Evolutionary conservation across 257 asterid genomes (phyloP).

Genomic region (Verbascum thapsus): DNA sequence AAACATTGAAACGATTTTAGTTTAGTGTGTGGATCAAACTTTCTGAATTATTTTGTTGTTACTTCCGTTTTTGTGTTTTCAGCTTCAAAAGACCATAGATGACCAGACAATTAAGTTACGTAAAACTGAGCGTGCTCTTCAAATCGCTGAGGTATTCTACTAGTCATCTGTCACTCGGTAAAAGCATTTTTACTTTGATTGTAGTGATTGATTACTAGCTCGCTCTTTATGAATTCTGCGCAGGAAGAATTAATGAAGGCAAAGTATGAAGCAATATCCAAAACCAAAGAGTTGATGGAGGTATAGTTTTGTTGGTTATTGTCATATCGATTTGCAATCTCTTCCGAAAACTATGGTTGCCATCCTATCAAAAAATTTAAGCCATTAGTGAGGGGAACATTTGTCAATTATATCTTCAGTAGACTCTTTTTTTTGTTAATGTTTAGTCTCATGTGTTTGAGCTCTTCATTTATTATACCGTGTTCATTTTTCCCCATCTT

Average conservation of each 20-base stretch:
- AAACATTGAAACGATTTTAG: too few species aligned
- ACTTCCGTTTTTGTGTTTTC: constrained; percentile 27
- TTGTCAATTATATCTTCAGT: too few species aligned
- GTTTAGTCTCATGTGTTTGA: too few species aligned
- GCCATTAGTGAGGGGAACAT: too few species aligned
- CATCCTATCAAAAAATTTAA: too few species aligned
- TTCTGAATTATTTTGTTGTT: too few species aligned
- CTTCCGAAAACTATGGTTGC: too few species aligned
- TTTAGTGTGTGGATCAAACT: too few species aligned
- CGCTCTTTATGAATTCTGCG: constrained; percentile 20
- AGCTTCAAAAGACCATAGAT: constrained; percentile 65
- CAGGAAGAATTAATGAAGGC: constrained; percentile 92
- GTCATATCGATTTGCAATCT: background rate
- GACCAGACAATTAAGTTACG: constrained; percentile 73
- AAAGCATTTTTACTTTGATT: constrained; percentile 9
- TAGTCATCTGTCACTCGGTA: constrained; percentile 17
- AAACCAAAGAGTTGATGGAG: constrained; percentile 69
- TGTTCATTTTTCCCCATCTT: too few species aligned
- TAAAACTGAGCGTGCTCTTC: constrained; percentile 95
- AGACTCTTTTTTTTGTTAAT: too few species aligned
- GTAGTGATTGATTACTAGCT: constrained; percentile 15
- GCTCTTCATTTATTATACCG: too few species aligned
- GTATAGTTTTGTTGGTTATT: constrained; percentile 31
- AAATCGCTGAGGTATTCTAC: constrained; percentile 75
- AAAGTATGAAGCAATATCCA: constrained; percentile 71